These are phyloP conservation scores for Fusarium nisikadoi DNA, from an alignment of 2,329 filamentous ascomycete genomes.

Conservation along the genomic window DNA sequence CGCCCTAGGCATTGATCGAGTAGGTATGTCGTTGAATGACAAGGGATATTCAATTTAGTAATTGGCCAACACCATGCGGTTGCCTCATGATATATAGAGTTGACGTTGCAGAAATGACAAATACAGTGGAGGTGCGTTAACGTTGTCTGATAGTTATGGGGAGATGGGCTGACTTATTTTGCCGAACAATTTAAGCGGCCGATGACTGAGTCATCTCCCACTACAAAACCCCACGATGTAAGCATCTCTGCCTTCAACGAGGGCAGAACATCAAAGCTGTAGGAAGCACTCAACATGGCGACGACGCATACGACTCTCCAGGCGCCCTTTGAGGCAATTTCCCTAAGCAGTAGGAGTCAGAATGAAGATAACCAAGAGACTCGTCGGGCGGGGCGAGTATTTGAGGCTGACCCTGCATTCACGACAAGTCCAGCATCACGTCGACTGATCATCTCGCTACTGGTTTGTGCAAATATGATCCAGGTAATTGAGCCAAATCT, in stretches of 20 bases:
- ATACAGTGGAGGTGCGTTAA: neutral
- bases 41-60: neutral
- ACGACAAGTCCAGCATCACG: slow-evolving; percentile 6
- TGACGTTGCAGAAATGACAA: neutral
- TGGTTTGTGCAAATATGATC: slow-evolving; percentile 16
- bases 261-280: rapidly evolving
- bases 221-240: neutral
- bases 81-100: neutral
- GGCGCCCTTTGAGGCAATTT: neutral
- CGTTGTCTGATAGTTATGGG: neutral
- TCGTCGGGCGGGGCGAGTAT: neutral
- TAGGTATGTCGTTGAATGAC: too few species aligned
- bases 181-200: slow-evolving; percentile 11
- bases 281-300: neutral
- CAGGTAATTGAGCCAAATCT: neutral
- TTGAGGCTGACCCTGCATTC: slow-evolving; percentile 12
- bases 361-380: neutral
- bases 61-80: too few species aligned
- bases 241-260: neutral
- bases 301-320: neutral
- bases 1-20: neutral
- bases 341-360: neutral
- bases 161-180: neutral
- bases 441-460: slow-evolving; percentile 1
- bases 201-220: too few species aligned